Evolutionary conservation across 106 monocot species (phyloP).

Genomic region (Dioscorea alata): DNA sequence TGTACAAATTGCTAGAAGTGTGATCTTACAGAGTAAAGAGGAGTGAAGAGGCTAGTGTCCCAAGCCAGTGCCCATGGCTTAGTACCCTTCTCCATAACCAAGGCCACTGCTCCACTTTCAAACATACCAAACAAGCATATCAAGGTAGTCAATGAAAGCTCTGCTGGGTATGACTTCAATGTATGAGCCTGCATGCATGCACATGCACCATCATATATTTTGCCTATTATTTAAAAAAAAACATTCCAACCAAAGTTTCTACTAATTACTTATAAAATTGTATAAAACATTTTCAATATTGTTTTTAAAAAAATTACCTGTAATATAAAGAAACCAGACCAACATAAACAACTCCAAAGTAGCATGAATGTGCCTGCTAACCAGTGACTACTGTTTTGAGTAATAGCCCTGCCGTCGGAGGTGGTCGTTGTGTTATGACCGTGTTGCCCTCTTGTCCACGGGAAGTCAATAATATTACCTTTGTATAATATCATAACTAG

Average conservation of each 20-base stretch:
- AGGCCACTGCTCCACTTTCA: conserved; percentile 31
- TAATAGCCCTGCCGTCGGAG: not conserved
- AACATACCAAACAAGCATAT: conserved; percentile 63
- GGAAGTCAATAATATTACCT: conserved; percentile 39
- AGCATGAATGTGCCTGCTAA: conserved; percentile 48
- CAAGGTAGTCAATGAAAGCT: conserved; percentile 53
- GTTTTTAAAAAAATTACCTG: conserved; percentile 31
- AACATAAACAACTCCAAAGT: conserved; percentile 38
- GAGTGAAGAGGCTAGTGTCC: conserved; percentile 48
- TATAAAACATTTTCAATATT: too few relatives aligned
- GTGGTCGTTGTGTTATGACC: too few relatives aligned
- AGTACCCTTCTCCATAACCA: conserved; percentile 31
- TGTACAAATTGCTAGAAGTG: not conserved
- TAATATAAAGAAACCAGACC: conserved; percentile 64
- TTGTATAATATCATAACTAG: conserved; percentile 68
- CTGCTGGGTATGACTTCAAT: conserved; percentile 61
- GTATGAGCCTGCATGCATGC: conserved; percentile 40
- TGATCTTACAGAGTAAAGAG: conserved; percentile 61
- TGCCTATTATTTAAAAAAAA: too few relatives aligned
- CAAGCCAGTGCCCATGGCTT: conserved; percentile 58
- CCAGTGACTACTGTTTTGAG: conserved; percentile 19
- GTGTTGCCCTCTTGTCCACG: conserved; percentile 25
- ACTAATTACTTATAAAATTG: not conserved
- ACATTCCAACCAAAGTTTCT: not conserved
- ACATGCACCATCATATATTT: too few relatives aligned